These are phyloP conservation scores for Phytophthora uliginosa DNA, from an alignment of 352 stramenopile species.

Conservation along the genomic window DNA sequence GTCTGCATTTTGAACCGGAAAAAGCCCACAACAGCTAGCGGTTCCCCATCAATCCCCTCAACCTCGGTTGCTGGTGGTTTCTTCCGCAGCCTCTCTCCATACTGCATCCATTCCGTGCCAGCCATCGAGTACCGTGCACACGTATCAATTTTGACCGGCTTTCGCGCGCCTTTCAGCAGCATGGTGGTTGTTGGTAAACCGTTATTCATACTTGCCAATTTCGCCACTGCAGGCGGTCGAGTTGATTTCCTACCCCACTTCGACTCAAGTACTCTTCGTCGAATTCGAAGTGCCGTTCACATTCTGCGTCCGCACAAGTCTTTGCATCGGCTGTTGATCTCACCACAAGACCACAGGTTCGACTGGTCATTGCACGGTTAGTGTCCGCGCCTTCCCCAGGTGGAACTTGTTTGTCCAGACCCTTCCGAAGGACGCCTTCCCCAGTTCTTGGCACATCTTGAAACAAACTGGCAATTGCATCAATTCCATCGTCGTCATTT, in stretches of 20 bases:
- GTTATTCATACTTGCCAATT: not conserved
- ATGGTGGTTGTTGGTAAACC: not conserved
- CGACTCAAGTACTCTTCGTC: not conserved
- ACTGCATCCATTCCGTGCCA: not conserved
- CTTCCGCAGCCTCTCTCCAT: not conserved
- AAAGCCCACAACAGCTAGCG: not conserved
- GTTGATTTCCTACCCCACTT: not conserved
- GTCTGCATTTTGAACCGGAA: not conserved
- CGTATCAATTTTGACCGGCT: not conserved
- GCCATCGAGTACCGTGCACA: not conserved
- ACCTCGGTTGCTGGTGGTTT: not conserved
- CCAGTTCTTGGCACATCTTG: not conserved
- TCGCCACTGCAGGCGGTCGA: not conserved
- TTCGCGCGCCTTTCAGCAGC: not conserved
- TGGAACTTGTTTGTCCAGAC: not conserved
- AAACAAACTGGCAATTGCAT: not conserved
- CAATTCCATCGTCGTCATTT: not conserved
- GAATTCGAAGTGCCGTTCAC: not conserved
- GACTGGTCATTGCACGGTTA: not conserved
- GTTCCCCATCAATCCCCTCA: not conserved
- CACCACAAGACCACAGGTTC: not conserved
- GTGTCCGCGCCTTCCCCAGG: not conserved
- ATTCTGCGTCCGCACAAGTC: not conserved
- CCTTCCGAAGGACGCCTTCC: not conserved
- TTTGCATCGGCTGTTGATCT: not conserved